Base-by-base conservation (phyloP, 2,329 filamentous ascomycete species). In the Pseudocercospora musae region DNA sequence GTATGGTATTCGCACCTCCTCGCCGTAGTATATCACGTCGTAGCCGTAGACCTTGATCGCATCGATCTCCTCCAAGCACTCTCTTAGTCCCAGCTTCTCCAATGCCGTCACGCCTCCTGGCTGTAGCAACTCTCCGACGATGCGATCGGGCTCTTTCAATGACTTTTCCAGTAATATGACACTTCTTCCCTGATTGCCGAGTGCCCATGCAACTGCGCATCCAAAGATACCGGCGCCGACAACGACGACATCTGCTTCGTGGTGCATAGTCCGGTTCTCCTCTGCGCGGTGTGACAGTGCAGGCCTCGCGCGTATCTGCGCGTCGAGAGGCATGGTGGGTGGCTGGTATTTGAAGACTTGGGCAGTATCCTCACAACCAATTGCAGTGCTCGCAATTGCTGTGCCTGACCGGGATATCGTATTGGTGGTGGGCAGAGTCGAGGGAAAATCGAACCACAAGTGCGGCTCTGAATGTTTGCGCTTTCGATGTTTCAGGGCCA, bases 71-170 rank as follows among this genome's bases (percentile, higher is more conserved):
- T 98, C 92, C 62, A 98, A 79, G 74, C 92, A 96, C 71, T 93
- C 86, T 59, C 81, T 83, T 66, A 99, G 79, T 2, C 95, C 95
- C 55, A 99, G 81, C 74, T 90, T 87, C 72, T 88, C 84, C 71
- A 99, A 82, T 7, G 95, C 90, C 57, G 86, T 82, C 33, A 96
- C 88, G 55, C 95, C 95, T 56, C 95, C 95, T 0, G 95, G 95
- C 78, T 99, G 95, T 70, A 99, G 81, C 67, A 99, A 80, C 80
- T 99, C 95, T 70, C 95, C 95, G 53, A 99, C 92, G 69, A 99
- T 99, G 67, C 95, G 88, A 79, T 98, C 90, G 20, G 95, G 95
- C 80, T 98, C 89, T 78, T 92, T 92, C 78, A 98, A 82, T 78
- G 87, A 96, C 72, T 86, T 86, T 80, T 99, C 95, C 56, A 99